Evolutionary conservation across 2,329 filamentous ascomycete species (phyloP).

Genomic region (Fusarium lateritium): DNA sequence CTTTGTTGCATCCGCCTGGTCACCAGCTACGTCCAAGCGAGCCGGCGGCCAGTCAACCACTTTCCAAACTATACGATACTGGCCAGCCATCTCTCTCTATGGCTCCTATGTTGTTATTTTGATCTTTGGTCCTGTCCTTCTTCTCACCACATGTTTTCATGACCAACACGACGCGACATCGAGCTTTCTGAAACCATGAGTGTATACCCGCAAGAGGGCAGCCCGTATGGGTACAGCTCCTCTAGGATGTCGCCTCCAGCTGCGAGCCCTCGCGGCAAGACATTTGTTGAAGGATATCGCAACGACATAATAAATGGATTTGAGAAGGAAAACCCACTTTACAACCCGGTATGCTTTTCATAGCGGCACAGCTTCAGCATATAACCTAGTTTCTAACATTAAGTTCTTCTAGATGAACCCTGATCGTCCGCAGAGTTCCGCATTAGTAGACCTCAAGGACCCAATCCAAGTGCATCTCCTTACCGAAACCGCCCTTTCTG

Average conservation of each 20-base stretch:
- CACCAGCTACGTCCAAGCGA: slow-evolving; percentile 20
- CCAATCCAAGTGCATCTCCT: slow-evolving; percentile 90
- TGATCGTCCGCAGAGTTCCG: slow-evolving; percentile 68
- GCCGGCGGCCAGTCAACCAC: slow-evolving; percentile 30
- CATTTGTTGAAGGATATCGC: slow-evolving; percentile 72
- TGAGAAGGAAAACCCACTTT: slow-evolving; percentile 67
- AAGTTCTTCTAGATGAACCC: slow-evolving; percentile 62
- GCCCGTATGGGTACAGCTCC: slow-evolving; percentile 55
- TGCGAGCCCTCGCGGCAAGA: slow-evolving; percentile 61
- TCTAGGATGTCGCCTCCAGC: slow-evolving; percentile 52
- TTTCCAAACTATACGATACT: slow-evolving; percentile 16
- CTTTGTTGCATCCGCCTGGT: slow-evolving; percentile 37
- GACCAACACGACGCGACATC: slow-evolving; percentile 38
- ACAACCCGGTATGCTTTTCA: slow-evolving; percentile 68
- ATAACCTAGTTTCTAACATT: slow-evolving; percentile 28
- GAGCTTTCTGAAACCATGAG: slow-evolving; percentile 55
- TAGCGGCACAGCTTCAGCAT: background rate
- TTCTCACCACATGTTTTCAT: slow-evolving; percentile 43
- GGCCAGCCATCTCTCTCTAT: slow-evolving; percentile 42
- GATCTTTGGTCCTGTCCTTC: slow-evolving; percentile 11
- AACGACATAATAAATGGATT: slow-evolving; percentile 68
- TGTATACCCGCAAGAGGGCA: slow-evolving; percentile 55
- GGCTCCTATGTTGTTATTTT: slow-evolving; percentile 35
- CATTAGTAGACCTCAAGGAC: slow-evolving; percentile 74
- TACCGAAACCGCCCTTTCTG: slow-evolving; percentile 91